Conservation (phyloP, 1,139 yeast genomes). For the Kodamaea alishanica region DNA sequence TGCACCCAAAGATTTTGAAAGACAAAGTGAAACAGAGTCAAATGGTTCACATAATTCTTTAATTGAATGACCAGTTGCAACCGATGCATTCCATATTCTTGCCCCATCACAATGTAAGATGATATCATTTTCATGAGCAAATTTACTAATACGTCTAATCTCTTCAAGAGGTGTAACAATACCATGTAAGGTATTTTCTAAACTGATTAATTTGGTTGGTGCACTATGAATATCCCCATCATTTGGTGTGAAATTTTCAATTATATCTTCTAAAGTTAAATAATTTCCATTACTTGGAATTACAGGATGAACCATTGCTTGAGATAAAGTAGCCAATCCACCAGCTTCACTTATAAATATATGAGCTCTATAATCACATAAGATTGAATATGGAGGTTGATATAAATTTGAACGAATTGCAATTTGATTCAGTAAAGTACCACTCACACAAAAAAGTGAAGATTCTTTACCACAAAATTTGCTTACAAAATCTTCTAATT, state of each 20-base stretch:
- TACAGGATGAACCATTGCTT: constrained; percentile 89
- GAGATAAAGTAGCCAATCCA: constrained; percentile 83
- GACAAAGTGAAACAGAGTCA: constrained; percentile 45
- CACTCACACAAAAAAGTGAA: constrained; percentile 81
- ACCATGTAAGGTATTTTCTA: constrained; percentile 48
- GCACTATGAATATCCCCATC: constrained; percentile 48
- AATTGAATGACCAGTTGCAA: constrained; percentile 37
- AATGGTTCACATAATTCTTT: constrained; percentile 38
- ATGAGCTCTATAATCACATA: constrained; percentile 85
- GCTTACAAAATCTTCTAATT: constrained; percentile 64
- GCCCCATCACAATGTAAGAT: constrained; percentile 47
- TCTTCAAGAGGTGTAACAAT: constrained; percentile 43
- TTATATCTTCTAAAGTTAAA: constrained; percentile 45
- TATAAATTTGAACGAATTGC: constrained; percentile 72
- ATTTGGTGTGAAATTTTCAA: constrained; percentile 39
- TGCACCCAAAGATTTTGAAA: constrained; percentile 45
- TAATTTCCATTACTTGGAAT: constrained; percentile 70
- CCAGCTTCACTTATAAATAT: constrained; percentile 85
- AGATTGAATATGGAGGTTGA: constrained; percentile 83
- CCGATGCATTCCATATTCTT: constrained; percentile 46
- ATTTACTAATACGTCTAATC: constrained; percentile 34
- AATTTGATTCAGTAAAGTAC: constrained; percentile 88
- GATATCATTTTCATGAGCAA: constrained; percentile 33
- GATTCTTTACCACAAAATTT: constrained; percentile 76
- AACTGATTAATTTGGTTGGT: constrained; percentile 44